Conservation (phyloP, 2,329 filamentous ascomycete genomes). For the Neonectria sp. region DNA sequence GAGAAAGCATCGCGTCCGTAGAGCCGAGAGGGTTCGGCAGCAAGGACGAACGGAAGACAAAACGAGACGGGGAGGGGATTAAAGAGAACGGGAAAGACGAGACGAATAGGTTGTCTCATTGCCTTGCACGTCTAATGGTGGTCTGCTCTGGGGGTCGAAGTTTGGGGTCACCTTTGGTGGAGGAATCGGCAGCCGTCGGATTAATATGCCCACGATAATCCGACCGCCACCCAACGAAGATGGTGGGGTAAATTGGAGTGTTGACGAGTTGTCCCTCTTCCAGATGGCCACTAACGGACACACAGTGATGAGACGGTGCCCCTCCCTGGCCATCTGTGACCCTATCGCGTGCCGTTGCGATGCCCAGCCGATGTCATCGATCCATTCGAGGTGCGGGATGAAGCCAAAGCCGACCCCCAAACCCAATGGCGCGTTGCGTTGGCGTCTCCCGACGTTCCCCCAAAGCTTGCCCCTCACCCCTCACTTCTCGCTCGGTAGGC, state of each 20-base stretch:
- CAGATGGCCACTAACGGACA: constrained; percentile 32
- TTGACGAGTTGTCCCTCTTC: constrained; percentile 8
- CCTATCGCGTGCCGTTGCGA: constrained; percentile 41
- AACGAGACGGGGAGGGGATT: not conserved
- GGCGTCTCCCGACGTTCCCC: constrained; percentile 9
- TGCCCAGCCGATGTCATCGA: constrained; percentile 28
- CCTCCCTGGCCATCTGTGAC: constrained; percentile 20
- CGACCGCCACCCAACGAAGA: constrained; percentile 24
- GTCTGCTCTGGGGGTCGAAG: constrained; percentile 8
- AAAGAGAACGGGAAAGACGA: not conserved
- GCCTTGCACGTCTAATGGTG: constrained; percentile 12
- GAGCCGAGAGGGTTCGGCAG: constrained; percentile 3
- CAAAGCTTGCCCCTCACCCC: constrained; percentile 13
- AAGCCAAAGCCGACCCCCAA: constrained; percentile 41
- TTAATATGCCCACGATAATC: constrained; percentile 43
- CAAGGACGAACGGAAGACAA: constrained; percentile 16
- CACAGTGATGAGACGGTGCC: not conserved
- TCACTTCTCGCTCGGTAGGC: not conserved
- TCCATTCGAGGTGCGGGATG: constrained; percentile 27
- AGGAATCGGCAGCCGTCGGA: constrained; percentile 43
- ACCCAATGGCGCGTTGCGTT: constrained; percentile 16
- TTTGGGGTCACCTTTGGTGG: constrained; percentile 41
- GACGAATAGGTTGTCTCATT: constrained; percentile 12
- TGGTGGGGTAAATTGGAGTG: constrained; percentile 32
- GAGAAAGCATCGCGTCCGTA: constrained; percentile 11